Base-by-base conservation (phyloP, 1,139 yeast species). In the Geotrichum restrictum region DNA sequence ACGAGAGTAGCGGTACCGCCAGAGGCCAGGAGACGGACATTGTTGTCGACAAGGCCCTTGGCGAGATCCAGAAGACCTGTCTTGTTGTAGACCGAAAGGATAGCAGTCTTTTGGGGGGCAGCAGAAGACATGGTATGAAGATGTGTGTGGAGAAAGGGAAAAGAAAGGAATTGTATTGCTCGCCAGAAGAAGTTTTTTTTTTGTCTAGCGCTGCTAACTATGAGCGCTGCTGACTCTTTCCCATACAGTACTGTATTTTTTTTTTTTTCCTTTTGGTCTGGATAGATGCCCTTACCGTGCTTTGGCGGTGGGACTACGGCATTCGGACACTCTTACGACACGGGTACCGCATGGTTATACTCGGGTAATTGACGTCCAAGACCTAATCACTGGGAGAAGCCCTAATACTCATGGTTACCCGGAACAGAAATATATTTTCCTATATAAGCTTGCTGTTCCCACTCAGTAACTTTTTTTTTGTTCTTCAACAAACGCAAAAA, bases 1-100 rank as follows among this genome's bases (percentile, higher is more conserved):
- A 93, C 84, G 77, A 93, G 78, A 67, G 80, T 82, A 55, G 98
- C 95, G 56, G 98, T 93, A 67, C 98, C 98, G 57, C 98, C 98
- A 40, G 97, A 88, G 48, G 98, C 98, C 57, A 93, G 79, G 60
- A 93, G 83, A 64, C 97, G 82, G 61, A 93, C 96, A 61, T 88
- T 81, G 71, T 89, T 86, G 64, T 85, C 85, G 59, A 80, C 84
- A 58, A 93, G 80, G 48, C 98, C 98, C 75, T 93, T 93, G 63
- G 98, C 98, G 60, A 93, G 80, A 72, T 93, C 98, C 64, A 93
- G 75, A 61, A 93, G 78, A 50, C 98, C 98, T 49, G 98, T 93
- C 74, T 93, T 93, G 75, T 93, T 96, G 74, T 93, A 91, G 60
- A 93, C 98, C 32, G 98, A 91, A 66, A 93, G 78, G 68, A 93